Conservation (phyloP, 495 filamentous ascomycete species). For the Articulospora tetracladia region DNA sequence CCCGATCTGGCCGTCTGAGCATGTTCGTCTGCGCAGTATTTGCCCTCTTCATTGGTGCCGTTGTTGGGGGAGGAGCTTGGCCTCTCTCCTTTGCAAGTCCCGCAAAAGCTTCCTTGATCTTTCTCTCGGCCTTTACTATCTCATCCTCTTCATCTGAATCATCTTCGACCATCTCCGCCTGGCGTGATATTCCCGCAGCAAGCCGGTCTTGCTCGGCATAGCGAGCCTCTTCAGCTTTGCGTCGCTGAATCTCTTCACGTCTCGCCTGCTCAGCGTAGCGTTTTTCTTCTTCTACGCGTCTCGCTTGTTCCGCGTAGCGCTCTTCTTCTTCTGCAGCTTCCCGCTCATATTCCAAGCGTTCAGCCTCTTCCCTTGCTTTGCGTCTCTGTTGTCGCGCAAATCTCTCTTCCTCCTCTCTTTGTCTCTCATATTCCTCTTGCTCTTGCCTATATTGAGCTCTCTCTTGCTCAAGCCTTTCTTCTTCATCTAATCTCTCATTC, state of each 20-base stretch:
- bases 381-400: neutral
- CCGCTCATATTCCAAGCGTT: neutral
- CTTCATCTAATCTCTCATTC: neutral
- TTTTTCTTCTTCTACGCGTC: neutral
- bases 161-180: neutral
- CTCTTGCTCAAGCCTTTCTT: neutral
- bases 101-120: conserved; percentile 5
- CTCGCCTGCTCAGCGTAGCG: neutral
- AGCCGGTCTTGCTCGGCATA: neutral
- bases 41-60: neutral
- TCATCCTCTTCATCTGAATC: conserved; percentile 2
- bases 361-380: neutral
- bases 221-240: neutral
- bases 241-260: neutral
- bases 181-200: neutral
- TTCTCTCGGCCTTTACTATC: neutral
- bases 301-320: neutral
- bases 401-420: neutral
- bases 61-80: neutral
- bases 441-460: neutral
- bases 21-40: neutral
- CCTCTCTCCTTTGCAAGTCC: conserved; percentile 6
- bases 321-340: neutral
- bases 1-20: neutral
- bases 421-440: neutral